phyloP scores from a whole-genome alignment of 768 basidiomycete genomes.

The Kwoniella shandongensis region DNA sequence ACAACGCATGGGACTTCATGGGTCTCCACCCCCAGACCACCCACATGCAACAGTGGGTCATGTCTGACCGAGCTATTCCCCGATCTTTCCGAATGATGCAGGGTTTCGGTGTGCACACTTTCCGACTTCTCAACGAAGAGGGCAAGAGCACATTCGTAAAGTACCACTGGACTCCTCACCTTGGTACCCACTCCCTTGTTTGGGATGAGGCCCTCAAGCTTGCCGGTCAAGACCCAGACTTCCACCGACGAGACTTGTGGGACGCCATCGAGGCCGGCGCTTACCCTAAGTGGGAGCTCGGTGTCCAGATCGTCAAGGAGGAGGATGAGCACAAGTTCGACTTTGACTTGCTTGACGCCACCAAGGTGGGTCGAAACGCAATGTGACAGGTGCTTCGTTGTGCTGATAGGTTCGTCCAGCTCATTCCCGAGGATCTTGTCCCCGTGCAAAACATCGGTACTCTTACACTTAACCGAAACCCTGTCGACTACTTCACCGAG shows the following conservation, averaged over 20 bases:
- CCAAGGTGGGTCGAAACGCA: slow-evolving; percentile 9
- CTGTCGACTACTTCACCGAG: slow-evolving; percentile 69
- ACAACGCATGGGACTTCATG: slow-evolving; percentile 86
- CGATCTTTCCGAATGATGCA: slow-evolving; percentile 87
- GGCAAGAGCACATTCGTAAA: slow-evolving; percentile 80
- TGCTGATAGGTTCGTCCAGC: too few species aligned
- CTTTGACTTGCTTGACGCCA: slow-evolving; percentile 56
- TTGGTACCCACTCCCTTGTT: slow-evolving; percentile 76
- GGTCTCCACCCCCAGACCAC: slow-evolving; percentile 64
- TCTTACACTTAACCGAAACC: slow-evolving; percentile 58
- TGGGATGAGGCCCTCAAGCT: slow-evolving; percentile 93
- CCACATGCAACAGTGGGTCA: slow-evolving; percentile 63
- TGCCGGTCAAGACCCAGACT: slow-evolving; percentile 76
- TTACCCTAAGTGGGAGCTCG: slow-evolving; percentile 75
- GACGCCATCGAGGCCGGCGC: slow-evolving; percentile 75
- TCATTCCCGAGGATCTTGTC: slow-evolving; percentile 79
- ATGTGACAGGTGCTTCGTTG: too few species aligned
- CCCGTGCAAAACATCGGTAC: slow-evolving; percentile 77
- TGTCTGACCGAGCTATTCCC: slow-evolving; percentile 83
- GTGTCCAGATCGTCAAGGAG: slow-evolving; percentile 71
- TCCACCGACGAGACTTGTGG: slow-evolving; percentile 79
- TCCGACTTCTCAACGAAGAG: slow-evolving; percentile 66
- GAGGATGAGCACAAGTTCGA: slow-evolving; percentile 75
- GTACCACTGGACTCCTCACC: slow-evolving; percentile 80
- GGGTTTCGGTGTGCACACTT: slow-evolving; percentile 76